Conservation (phyloP, 306 rosid species). For the Parietaria judaica region DNA sequence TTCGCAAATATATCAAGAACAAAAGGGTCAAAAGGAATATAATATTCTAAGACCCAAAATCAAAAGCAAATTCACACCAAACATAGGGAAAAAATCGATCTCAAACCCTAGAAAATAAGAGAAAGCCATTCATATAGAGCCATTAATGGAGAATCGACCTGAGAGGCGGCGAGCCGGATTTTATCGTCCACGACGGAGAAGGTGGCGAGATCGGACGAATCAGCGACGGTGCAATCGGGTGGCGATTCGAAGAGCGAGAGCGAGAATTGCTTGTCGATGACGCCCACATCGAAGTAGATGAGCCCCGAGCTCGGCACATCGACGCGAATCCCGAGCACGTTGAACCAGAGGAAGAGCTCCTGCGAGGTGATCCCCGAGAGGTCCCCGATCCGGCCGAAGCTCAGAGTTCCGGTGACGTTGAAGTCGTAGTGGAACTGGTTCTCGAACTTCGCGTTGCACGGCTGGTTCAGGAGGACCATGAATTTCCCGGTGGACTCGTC, state of each 20-base stretch:
- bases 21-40: too few relatives aligned
- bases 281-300: constrained; percentile 80
- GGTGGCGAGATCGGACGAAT: constrained; percentile 22
- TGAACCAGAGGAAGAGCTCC: constrained; percentile 84
- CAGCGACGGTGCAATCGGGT: constrained; percentile 52
- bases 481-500: constrained; percentile 36
- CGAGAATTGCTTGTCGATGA: constrained; percentile 84
- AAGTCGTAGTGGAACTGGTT: constrained; percentile 72
- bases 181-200: neutral
- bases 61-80: neutral
- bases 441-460: constrained; percentile 89
- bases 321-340: constrained; percentile 71
- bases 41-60: neutral
- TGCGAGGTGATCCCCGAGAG: constrained; percentile 72
- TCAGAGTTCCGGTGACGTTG: constrained; percentile 50
- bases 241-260: constrained; percentile 66
- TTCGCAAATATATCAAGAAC: neutral
- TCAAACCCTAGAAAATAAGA: neutral
- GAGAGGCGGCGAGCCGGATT: neutral
- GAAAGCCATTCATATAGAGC: neutral
- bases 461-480: constrained; percentile 44
- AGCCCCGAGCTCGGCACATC: constrained; percentile 69
- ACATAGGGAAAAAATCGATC: neutral
- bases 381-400: constrained; percentile 48
- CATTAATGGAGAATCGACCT: constrained; percentile 14